Evolutionary conservation across 495 filamentous ascomycete genomes (phyloP), one percentile per base, ranked within the genome.

Genomic region (Aspergillus bertholletiae): DNA sequence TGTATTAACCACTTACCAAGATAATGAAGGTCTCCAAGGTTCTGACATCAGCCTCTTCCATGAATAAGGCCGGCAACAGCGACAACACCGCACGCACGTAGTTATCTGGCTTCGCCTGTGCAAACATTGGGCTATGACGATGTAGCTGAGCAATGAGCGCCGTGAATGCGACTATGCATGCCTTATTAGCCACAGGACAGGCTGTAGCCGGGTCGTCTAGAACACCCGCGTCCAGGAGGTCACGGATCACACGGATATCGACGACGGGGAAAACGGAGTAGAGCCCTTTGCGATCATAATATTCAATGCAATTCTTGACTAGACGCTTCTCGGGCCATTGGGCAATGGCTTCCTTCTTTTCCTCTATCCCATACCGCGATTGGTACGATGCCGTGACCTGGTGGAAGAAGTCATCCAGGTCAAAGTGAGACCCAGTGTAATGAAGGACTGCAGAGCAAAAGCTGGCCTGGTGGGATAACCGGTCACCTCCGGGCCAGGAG

Each of bases 191-290:
- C 2, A 55, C 53, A n/a, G 48, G 58, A 30, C 20, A 49, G 26
- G 30, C 30, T 30, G 49, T n/a, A 51, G 18, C 9, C 4, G 58
- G 51, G 21, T 56, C 40, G 5, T 57, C 49, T 17, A 66, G 30
- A 11, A 60, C 51, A 49, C 57, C 51, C 13, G 53, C 55, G 24
- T 62, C 52, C 21, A 65, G 35, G 7, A 67, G 49, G 12, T 56
- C 50, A 15, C 39, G 46, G 37, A 62, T 15, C 3, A 55, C 54
- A n/a, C 56, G 49, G 9, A 46, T 47, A 45, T 67, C 59, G 13
- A 57, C 60, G 26, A 67, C 48, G 3, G 62, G 67, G 32, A 67
- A 67, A 7, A 70, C 51, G 7, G 64, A 62, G 35, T 70, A 70
- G 1, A 68, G 53, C 0, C 60, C 56, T 41, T 48, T 57, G 23